A percentile compares a stretch with the other conserved stretches of the same genome.
Evolutionary conservation across 805 yeast species (phyloP).

Genomic region (Candida railenensis): DNA sequence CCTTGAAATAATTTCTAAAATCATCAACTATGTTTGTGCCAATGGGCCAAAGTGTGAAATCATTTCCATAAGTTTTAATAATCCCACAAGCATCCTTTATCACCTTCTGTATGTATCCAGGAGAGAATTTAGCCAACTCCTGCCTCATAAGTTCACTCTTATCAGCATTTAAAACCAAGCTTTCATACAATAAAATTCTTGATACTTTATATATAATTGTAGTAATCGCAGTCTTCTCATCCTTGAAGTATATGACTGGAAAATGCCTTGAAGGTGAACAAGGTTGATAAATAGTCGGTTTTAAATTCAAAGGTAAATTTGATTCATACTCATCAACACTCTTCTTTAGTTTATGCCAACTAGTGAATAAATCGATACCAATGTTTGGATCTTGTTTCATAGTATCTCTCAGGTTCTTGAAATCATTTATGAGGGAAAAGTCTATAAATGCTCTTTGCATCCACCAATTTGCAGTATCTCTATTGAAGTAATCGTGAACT

Average conservation of each 20-base stretch:
- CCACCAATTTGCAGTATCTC: constrained; percentile 32
- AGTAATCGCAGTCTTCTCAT: constrained; percentile 33
- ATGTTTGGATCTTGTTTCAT: constrained; percentile 12
- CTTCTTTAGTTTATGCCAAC: constrained; percentile 27
- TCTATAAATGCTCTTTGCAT: constrained; percentile 27
- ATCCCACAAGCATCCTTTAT: constrained; percentile 40
- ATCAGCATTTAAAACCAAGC: constrained; percentile 20
- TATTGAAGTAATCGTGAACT: neutral
- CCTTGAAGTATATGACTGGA: constrained; percentile 34
- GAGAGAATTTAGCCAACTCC: constrained; percentile 23
- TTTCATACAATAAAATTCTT: constrained; percentile 28
- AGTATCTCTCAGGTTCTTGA: constrained; percentile 23
- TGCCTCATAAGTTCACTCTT: constrained; percentile 12
- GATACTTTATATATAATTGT: constrained; percentile 30
- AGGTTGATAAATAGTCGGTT: constrained; percentile 33
- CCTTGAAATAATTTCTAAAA: constrained; percentile 21
- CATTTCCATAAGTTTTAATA: constrained; percentile 34
- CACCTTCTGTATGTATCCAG: constrained; percentile 21
- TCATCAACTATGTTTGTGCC: constrained; percentile 32
- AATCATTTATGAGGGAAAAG: constrained; percentile 29
- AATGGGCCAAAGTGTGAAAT: constrained; percentile 32
- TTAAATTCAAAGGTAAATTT: constrained; percentile 25
- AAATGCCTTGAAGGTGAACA: constrained; percentile 19
- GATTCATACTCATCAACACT: constrained; percentile 28
- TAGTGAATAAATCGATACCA: constrained; percentile 13